Percentiles rank a stretch among this genome's conserved stretches.
These are phyloP conservation scores for Corynespora cassiicola DNA, from an alignment of 2,329 filamentous ascomycete genomes.

Conservation along the genomic window DNA sequence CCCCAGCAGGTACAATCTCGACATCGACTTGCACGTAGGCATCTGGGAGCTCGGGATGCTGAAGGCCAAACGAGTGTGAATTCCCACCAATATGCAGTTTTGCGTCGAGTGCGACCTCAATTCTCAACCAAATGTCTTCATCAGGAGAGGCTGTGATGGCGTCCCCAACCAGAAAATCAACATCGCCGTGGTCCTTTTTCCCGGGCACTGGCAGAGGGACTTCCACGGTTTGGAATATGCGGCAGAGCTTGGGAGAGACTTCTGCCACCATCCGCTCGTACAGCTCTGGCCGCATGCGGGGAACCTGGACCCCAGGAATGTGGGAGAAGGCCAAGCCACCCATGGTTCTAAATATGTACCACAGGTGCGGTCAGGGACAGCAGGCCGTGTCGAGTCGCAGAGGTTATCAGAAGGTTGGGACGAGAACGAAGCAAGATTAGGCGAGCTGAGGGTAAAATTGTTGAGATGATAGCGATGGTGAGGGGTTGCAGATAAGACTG, in stretches of 20 bases:
- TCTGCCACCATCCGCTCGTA: slow-evolving; percentile 61
- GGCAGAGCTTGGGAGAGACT: slow-evolving; percentile 55
- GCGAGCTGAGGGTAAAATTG: too few species aligned
- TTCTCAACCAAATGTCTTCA: slow-evolving; percentile 28
- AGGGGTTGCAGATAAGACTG: too few species aligned
- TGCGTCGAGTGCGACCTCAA: slow-evolving; percentile 57
- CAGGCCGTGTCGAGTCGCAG: too few species aligned
- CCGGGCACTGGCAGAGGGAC: slow-evolving; percentile 72
- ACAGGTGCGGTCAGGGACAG: too few species aligned
- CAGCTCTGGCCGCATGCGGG: slow-evolving; percentile 67
- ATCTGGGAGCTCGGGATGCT: slow-evolving; percentile 29
- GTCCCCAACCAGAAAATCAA: slow-evolving; percentile 75
- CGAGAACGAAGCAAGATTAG: too few species aligned
- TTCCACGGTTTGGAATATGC: slow-evolving; percentile 62
- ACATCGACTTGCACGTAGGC: slow-evolving; percentile 74
- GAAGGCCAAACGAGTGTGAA: slow-evolving; percentile 59
- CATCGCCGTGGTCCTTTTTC: slow-evolving; percentile 73
- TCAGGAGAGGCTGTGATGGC: slow-evolving; percentile 10
- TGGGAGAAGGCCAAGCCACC: slow-evolving; percentile 60
- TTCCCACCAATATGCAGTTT: slow-evolving; percentile 24
- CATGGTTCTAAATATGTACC: too few species aligned
- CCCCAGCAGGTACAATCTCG: slow-evolving; percentile 56
- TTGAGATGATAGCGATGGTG: too few species aligned
- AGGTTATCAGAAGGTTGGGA: too few species aligned
- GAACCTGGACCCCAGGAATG: slow-evolving; percentile 59